Evolutionary conservation across 2,329 filamentous ascomycete genomes (phyloP).

Genomic region (Beauveria caledonica): DNA sequence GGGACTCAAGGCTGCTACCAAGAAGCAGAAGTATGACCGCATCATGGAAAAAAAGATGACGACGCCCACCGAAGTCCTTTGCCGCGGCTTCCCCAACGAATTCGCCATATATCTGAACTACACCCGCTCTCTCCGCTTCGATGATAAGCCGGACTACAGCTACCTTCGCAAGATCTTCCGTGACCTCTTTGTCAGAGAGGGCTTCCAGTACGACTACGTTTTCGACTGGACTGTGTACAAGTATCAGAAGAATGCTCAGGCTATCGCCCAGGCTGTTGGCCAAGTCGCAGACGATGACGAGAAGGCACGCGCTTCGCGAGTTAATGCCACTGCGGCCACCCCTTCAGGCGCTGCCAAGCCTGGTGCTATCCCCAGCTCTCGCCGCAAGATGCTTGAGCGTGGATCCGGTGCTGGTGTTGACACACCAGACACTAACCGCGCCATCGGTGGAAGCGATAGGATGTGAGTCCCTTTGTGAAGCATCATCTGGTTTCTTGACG

Average conservation of each 20-base stretch:
- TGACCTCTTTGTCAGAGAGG: conserved; percentile 95
- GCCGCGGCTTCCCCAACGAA: conserved; percentile 98
- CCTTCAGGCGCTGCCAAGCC: conserved; percentile 59
- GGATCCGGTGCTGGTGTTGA: conserved; percentile 50
- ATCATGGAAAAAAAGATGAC: conserved; percentile 99
- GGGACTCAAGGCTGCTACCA: conserved; percentile 94
- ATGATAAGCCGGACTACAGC: conserved; percentile 99
- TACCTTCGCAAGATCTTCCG: conserved; percentile 99
- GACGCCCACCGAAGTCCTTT: conserved; percentile 94
- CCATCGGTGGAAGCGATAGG: conserved; percentile 76
- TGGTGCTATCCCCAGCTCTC: conserved; percentile 65
- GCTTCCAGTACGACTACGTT: conserved; percentile 99
- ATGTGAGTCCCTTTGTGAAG: conserved; percentile 76
- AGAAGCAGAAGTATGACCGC: conserved; percentile 99
- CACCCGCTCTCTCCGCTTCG: conserved; percentile 94
- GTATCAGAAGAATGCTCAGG: conserved; percentile 98
- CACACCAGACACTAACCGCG: conserved; percentile 64
- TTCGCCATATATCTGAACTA: conserved; percentile 99
- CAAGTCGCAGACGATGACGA: conserved; percentile 62
- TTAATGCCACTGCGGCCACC: conserved; percentile 56
- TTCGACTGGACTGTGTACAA: conserved; percentile 99
- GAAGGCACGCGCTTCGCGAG: conserved; percentile 61
- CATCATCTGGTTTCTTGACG: conserved; percentile 42
- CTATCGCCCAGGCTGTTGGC: conserved; percentile 75
- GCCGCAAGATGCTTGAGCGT: conserved; percentile 77